Evolutionary conservation across 371 early-diverging fungal genomes (phyloP).

Genomic region (Mucor lusitanicus): DNA sequence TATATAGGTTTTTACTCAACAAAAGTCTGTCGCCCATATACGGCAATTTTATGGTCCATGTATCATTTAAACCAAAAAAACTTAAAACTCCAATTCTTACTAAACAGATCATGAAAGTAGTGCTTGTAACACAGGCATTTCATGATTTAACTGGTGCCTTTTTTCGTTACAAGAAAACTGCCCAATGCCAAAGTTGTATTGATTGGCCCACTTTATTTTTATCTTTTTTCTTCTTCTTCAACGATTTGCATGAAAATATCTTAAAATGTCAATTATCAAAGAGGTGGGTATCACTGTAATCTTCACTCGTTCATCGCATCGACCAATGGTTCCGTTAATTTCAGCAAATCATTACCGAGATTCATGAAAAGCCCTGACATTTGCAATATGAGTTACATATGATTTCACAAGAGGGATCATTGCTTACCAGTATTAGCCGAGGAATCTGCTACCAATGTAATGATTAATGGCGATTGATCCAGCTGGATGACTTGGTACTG

Average conservation of each 20-base stretch:
- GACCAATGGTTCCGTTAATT: slow-evolving; percentile 33
- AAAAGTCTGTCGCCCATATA: slow-evolving; percentile 1
- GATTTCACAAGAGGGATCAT: background rate
- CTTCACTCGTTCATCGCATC: slow-evolving; percentile 25
- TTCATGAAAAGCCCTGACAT: slow-evolving; percentile 35
- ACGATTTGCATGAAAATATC: slow-evolving; percentile 19
- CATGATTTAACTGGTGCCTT: slow-evolving; percentile 6
- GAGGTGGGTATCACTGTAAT: background rate
- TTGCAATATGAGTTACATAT: slow-evolving; percentile 10
- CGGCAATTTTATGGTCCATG: slow-evolving; percentile 12
- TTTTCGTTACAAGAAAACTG: slow-evolving; percentile 5
- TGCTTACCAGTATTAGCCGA: slow-evolving; percentile 59
- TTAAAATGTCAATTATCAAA: background rate
- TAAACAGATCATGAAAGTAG: slow-evolving; percentile 6
- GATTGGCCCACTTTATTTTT: slow-evolving; percentile 20
- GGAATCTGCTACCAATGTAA: slow-evolving; percentile 58
- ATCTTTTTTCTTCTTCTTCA: slow-evolving; percentile 7
- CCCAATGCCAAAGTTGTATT: slow-evolving; percentile 8
- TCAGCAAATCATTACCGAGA: slow-evolving; percentile 29
- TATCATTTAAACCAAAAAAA: background rate
- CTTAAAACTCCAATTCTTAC: slow-evolving; percentile 3
- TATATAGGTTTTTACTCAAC: slow-evolving; percentile 13
- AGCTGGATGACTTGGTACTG: slow-evolving; percentile 64
- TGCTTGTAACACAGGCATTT: slow-evolving; percentile 3
- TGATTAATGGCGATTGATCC: slow-evolving; percentile 58